phyloP scores from a whole-genome alignment of 2,329 filamentous ascomycete genomes.

The Neoscytalidium dimidiatum region DNA sequence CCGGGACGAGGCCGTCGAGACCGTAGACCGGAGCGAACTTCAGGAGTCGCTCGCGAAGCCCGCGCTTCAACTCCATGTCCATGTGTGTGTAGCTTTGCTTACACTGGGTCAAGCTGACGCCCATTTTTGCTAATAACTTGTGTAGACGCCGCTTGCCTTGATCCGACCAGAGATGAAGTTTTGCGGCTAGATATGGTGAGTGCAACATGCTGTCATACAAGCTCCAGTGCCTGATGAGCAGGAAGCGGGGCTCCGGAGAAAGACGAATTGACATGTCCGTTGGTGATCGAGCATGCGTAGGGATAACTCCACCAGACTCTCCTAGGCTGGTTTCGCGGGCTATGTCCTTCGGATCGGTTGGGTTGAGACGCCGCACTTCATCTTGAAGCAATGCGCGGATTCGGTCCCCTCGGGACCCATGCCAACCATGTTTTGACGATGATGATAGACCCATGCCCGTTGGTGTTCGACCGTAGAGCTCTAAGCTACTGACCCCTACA shows the following conservation, averaged over 20 bases:
- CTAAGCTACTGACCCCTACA: conserved; percentile 91
- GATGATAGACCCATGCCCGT: conserved; percentile 70
- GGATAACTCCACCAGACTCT: conserved; percentile 79
- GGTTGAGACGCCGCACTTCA: conserved; percentile 91
- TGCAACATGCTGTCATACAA: conserved; percentile 98
- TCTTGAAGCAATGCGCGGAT: conserved; percentile 86
- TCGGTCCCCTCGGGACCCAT: conserved; percentile 77
- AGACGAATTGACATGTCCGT: conserved; percentile 90
- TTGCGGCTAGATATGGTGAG: conserved; percentile 88
- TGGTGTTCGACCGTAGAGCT: conserved; percentile 84
- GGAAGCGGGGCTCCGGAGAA: conserved; percentile 89
- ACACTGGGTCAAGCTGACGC: conserved; percentile 88
- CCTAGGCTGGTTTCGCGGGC: conserved; percentile 62
- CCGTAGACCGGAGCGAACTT: conserved; percentile 94
- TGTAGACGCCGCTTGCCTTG: conserved; percentile 83
- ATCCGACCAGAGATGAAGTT: conserved; percentile 93
- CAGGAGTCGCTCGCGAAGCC: conserved; percentile 78
- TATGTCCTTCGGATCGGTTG: conserved; percentile 62
- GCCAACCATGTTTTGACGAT: conserved; percentile 67
- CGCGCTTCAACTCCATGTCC: conserved; percentile 95
- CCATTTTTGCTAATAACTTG: conserved; percentile 97
- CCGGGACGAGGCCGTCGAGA: conserved; percentile 84
- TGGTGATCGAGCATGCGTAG: conserved; percentile 82
- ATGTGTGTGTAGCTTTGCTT: conserved; percentile 97
- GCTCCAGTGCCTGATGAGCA: conserved; percentile 94